Percentiles rank a stretch among this genome's conserved stretches.
phyloP scores from a whole-genome alignment of 2,329 filamentous ascomycete genomes.

The Clathrospora elynae region DNA sequence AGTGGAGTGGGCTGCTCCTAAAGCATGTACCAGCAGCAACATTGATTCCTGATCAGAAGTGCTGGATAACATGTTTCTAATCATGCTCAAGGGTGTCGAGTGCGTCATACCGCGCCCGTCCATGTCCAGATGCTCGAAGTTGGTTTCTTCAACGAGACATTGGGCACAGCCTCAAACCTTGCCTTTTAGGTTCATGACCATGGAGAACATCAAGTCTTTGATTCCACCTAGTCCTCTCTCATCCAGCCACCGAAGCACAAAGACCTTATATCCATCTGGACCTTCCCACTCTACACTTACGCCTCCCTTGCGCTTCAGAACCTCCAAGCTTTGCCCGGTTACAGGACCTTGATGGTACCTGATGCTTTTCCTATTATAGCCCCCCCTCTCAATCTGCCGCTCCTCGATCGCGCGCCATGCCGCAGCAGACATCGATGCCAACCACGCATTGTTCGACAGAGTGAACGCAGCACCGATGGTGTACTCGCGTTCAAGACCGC shows the following conservation, averaged over 20 bases:
- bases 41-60: too few relatives aligned
- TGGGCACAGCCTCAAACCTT: constrained; percentile 2
- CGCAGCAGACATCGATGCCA: constrained; percentile 54
- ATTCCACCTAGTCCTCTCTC: constrained; percentile 68
- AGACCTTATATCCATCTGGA: constrained; percentile 75
- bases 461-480: constrained; percentile 52
- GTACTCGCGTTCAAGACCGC: constrained; percentile 47
- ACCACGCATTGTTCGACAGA: constrained; percentile 53
- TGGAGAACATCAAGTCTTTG: constrained; percentile 75
- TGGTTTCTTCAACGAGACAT: too few relatives aligned
- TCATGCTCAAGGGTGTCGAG: too few relatives aligned
- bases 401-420: constrained; percentile 57
- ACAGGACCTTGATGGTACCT: constrained; percentile 60
- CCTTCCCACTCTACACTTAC: constrained; percentile 71
- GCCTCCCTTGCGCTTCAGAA: constrained; percentile 69
- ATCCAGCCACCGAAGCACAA: constrained; percentile 72
- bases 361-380: constrained; percentile 26
- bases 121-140: too few relatives aligned
- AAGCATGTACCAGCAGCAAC: too few relatives aligned
- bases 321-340: constrained; percentile 67
- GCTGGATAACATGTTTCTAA: too few relatives aligned
- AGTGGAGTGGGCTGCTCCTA: too few relatives aligned
- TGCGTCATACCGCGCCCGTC: too few relatives aligned
- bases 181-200: constrained; percentile 73
- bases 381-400: constrained; percentile 44